Evolutionary conservation across 495 filamentous ascomycete genomes (phyloP), one percentile per base, ranked within the genome.

Genomic region (Neurospora pannonica): DNA sequence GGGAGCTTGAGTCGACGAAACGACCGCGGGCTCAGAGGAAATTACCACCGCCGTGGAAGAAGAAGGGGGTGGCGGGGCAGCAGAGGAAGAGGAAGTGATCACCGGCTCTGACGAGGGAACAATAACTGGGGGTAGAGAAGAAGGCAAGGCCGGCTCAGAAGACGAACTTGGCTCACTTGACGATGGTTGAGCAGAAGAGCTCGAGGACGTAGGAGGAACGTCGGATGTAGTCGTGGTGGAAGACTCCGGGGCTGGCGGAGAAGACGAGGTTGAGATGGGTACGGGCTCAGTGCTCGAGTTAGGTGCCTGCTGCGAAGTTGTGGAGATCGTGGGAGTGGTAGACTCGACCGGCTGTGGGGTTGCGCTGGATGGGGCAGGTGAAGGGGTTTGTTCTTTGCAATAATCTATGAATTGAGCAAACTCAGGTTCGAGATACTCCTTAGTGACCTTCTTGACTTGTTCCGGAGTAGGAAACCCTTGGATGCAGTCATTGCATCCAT

Each of bases 331-430:
- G 11, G 77, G 74, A 17, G 54, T 76, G 24, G 78, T 75, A 28
- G 78, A 73, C 13, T 76, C 70, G 60, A 74, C 70, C 70, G 77
- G 79, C 11, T 76, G 70, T 38, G 75, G 39, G 17, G 76, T 21
- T 7, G 75, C 28, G 11, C 71, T 4, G 19, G 75, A 31, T 34
- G 40, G 42, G 67, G 69, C 38, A 38, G 38, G 40, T 10, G 60
- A 72, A 15, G 73, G 73, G 15, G 70, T 9, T 7, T 70, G 72
- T 5, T 69, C 31, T 11, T 76, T 21, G 75, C 85, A 87, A 74
- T 76, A 86, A 46, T 74, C 40, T 4, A 82, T 1, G 48, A 73
- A 86, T 71, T 84, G 81, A 0, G 13, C 1, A 19, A 82, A 81
- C 10, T 71, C 67, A 17, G 74, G 73, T 0, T 72, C 42, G 0